These are phyloP conservation scores for Suhomyces tanzawaensis DNA, from an alignment of 805 yeast genomes.

Conservation along the genomic window DNA sequence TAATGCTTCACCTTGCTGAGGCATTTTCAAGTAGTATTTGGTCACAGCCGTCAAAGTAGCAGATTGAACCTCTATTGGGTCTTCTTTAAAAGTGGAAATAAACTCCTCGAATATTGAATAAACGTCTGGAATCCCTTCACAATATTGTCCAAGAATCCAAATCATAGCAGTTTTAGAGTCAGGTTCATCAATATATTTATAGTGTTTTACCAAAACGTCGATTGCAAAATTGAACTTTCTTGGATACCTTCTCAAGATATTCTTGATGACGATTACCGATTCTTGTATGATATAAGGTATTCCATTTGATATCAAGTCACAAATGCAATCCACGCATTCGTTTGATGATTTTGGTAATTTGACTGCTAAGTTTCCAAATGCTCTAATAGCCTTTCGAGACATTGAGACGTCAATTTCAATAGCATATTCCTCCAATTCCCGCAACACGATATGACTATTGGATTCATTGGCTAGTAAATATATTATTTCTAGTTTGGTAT, in stretches of 20 bases:
- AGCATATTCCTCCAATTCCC: slow-evolving; percentile 83
- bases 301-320: slow-evolving; percentile 59
- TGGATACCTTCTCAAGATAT: slow-evolving; percentile 76
- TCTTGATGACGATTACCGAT: slow-evolving; percentile 69
- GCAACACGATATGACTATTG: slow-evolving; percentile 59
- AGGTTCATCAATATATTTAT: slow-evolving; percentile 59
- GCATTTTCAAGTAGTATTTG: slow-evolving; percentile 60
- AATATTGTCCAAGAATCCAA: slow-evolving; percentile 82
- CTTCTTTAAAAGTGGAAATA: slow-evolving; percentile 52
- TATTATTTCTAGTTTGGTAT: slow-evolving; percentile 85
- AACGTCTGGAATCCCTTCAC: slow-evolving; percentile 45
- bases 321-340: slow-evolving; percentile 60
- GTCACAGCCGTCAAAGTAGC: slow-evolving; percentile 71
- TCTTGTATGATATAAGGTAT: slow-evolving; percentile 79
- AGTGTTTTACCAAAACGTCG: slow-evolving; percentile 27
- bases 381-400: slow-evolving; percentile 84
- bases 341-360: slow-evolving; percentile 62
- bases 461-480: slow-evolving; percentile 68
- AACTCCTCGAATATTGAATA: slow-evolving; percentile 41
- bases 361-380: slow-evolving; percentile 85
- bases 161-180: slow-evolving; percentile 76
- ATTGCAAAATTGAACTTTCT: slow-evolving; percentile 42
- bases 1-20: slow-evolving; percentile 52
- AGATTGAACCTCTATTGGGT: slow-evolving; percentile 70
- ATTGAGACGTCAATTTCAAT: slow-evolving; percentile 82